Base-by-base conservation (phyloP, 371 early-diverging fungal genomes). In the Rhizomucor pusillus region DNA sequence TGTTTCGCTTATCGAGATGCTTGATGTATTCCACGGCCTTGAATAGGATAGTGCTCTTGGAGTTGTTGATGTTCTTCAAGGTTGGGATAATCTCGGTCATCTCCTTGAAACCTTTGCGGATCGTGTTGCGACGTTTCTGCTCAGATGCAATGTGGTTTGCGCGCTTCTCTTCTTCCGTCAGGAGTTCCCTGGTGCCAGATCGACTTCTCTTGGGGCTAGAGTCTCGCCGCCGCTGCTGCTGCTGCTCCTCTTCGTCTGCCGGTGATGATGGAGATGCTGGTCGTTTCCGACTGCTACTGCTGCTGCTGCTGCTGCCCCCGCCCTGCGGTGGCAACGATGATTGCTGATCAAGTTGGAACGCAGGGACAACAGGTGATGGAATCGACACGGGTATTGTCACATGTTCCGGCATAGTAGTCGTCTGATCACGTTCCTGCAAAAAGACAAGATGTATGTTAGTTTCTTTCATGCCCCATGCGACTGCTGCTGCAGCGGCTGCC, bases 81-180 rank as follows among this genome's bases (percentile, higher is more conserved):
- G 78, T 81, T 25, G 95, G 95, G 36, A 93, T 87, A 36, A 93
- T 67, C 29, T 86, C 86, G 20, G 86, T 87, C 41, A 94, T 79
- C 54, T 87, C 85, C 55, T 89, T 88, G 69, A 92, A 92, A 1
- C 92, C 93, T 37, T 71, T 69, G n/a, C 91, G 77, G 63, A 94
- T 94, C 52, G 88, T 90, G 41, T 87, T 87, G 33, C 95, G 83
- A 43, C 95, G 86, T 60, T 91, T 90, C 67, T 94, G 91, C 61
- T 94, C 95, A 19, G 72, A 47, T 58, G 63, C 52, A 62, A 65
- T 47, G 71, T 77, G 40, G 75, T 51, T 80, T 65, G 40, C 77
- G 70, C 43, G 79, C 71, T 94, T 94, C 52, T 94, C 92, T 16
- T 88, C 81, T 40, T 90, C 91, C 0, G 92, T 90, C 52, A 95